Evolutionary conservation across 1,284 basidiomycete species (phyloP), one percentile per base, ranked within the genome.

Genomic region (Boletus mariae): DNA sequence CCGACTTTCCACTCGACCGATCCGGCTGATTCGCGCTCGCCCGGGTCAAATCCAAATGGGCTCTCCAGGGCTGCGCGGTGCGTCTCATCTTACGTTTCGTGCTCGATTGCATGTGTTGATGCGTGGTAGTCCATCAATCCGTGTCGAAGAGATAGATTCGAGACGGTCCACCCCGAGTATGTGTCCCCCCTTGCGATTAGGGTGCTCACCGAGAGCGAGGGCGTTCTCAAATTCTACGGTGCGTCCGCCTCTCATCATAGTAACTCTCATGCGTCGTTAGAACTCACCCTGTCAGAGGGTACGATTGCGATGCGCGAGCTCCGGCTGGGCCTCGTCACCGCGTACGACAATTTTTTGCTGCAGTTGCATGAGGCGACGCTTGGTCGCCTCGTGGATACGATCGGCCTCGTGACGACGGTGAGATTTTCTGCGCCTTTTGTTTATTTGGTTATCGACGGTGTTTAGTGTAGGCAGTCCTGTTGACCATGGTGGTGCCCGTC

Each of bases 201-300:
- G 17, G 66, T 69, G 17, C 61, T 68, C 29, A 58, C 66, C 3
- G 69, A 66, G 44, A 32, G 37, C 1, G 57, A 64, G 38, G 69
- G 66, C 5, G 53, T 64, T 0, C 57, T 69, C 17, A 69, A 69
- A 32, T 49, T 71, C 2, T 70, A 63, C 28, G 68, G 66, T 70
- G 23, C 28, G 63, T 58, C 12, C 12, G 15, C 17, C 17, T 20
- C 2, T 20, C 17, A 20, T 20, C 17, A 20, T 20, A 20, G 17
- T 20, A 20, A n/a, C n/a, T n/a, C n/a, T n/a, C 17, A 20, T 7
- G 23, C 8, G 29, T 45, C 5, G 3, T 29, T 29, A 68, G 66
- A 68, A 49, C 69, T 68, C 26, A 61, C 62, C 1, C 69, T 68
- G 5, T 64, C 68, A 2, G 49, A 57, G 25, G 51, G 52, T 1